Evolutionary conservation across 352 stramenopile genomes (phyloP), one percentile per base, ranked within the genome.

Genomic region (Phytopythium boreale): DNA sequence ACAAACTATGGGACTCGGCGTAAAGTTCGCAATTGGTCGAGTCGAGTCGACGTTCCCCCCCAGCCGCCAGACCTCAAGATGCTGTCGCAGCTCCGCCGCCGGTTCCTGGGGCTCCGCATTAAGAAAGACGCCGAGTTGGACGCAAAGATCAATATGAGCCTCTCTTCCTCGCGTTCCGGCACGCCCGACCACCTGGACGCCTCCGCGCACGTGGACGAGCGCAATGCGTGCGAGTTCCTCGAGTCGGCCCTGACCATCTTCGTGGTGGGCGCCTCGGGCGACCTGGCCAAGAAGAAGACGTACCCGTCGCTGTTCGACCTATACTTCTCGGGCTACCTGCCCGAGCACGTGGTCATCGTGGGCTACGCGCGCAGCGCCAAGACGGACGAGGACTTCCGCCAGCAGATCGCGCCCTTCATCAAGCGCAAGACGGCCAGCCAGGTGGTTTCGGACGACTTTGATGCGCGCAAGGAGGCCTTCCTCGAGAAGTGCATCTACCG

Each of bases 281-380:
- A 96, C 65, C 77, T 96, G 59, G 89, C 89, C 64, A 96, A 95
- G 79, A 93, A 95, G 76, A 96, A 96, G 73, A 97, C 91, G 59
- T 97, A 96, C 66, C 91, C 91, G 57, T 95, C 91, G 49, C 82
- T 97, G 64, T 97, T 97, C 66, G 78, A 88, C 24, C 77, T 97
- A 34, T 97, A 90, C 74, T 62, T 65, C 14, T 75, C 84, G 56
- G 83, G 79, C 15, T 94, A 93, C 71, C 75, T 97, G 60, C 89
- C 88, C 0, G 70, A 89, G 63, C 81, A 95, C 65, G 86, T 87
- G 24, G 79, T 90, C 49, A 91, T 97, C 66, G 78, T 95, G 51
- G 91, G 89, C 59, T 97, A 94, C 67, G 90, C 91, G 36, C 83
- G 88, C 50, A 90, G 74, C 46, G 53, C 76, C 36, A 95, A 96